Conservation (phyloP, 2,329 filamentous ascomycete genomes). For the Claviceps cyperi region DNA sequence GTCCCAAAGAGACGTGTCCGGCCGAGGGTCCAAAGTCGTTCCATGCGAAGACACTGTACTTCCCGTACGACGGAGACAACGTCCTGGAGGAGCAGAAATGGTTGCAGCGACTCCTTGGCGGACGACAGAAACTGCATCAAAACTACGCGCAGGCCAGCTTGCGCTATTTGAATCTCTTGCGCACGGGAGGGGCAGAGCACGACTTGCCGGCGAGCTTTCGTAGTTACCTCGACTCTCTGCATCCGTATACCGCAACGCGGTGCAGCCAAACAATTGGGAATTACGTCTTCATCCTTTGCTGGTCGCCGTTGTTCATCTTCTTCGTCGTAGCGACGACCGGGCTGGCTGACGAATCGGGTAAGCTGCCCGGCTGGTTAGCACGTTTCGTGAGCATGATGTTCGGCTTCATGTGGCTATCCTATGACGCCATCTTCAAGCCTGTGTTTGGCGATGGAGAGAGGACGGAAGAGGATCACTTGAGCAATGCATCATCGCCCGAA, state of each 20-base stretch:
- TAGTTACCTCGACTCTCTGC: constrained; percentile 53
- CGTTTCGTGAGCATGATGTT: constrained; percentile 37
- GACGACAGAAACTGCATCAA: constrained; percentile 43
- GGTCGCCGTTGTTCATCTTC: constrained; percentile 40
- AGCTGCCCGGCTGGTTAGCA: constrained; percentile 52
- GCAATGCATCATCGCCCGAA: background rate
- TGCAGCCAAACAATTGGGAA: constrained; percentile 51
- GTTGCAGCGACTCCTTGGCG: constrained; percentile 31
- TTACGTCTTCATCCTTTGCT: constrained; percentile 43
- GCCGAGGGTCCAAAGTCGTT: constrained; percentile 48
- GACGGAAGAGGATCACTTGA: constrained; percentile 21
- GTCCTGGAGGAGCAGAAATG: constrained; percentile 24
- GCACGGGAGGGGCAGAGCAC: constrained; percentile 65
- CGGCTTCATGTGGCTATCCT: constrained; percentile 29
- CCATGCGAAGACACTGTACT: constrained; percentile 69
- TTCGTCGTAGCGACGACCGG: constrained; percentile 28
- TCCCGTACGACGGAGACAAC: constrained; percentile 21
- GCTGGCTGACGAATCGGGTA: constrained; percentile 53
- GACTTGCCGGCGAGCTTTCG: constrained; percentile 67
- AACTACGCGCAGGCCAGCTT: constrained; percentile 69
- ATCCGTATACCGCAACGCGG: constrained; percentile 56
- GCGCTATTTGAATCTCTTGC: constrained; percentile 71
- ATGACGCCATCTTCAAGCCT: constrained; percentile 34
- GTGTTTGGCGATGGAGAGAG: constrained; percentile 80
- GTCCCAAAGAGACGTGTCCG: constrained; percentile 43